phyloP scores from a whole-genome alignment of 129 eudicot species.

The Lonicera japonica region DNA sequence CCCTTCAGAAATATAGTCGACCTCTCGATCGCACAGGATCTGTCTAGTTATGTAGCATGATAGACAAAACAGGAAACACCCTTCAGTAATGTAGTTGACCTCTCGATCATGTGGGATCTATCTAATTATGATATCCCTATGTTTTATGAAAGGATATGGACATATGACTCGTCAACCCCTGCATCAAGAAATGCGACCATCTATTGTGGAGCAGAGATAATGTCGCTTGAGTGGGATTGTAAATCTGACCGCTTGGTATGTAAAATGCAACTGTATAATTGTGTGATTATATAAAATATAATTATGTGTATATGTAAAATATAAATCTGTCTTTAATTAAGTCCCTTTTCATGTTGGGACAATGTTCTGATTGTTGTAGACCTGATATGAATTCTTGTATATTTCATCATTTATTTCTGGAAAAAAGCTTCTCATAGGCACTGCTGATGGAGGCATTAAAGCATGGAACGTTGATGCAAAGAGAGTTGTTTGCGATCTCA shows the following conservation, averaged over 20 bases:
- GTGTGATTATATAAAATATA: too few relatives aligned
- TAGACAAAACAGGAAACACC: too few relatives aligned
- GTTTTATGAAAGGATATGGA: conserved; percentile 75
- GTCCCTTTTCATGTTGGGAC: conserved; percentile 10
- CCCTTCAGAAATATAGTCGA: too few relatives aligned
- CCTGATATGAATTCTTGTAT: conserved; percentile 26
- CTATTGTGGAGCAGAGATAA: conserved; percentile 94
- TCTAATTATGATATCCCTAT: neutral
- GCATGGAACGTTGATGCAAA: conserved; percentile 99
- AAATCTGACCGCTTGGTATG: conserved; percentile 96
- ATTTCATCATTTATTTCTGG: conserved; percentile 47
- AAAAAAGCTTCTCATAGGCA: conserved; percentile 94
- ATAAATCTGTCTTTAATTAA: neutral
- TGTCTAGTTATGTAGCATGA: too few relatives aligned
- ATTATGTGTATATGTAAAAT: too few relatives aligned
- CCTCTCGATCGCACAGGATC: too few relatives aligned
- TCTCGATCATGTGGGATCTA: neutral
- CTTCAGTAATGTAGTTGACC: neutral
- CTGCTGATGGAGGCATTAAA: conserved; percentile 98
- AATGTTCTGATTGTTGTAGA: conserved; percentile 23
- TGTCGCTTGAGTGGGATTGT: conserved; percentile 99
- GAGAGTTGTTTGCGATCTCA: conserved; percentile 94
- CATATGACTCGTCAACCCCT: conserved; percentile 74
- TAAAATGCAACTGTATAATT: neutral
- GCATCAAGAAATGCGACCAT: conserved; percentile 96